These are phyloP conservation scores for Exobasidium rhododendri DNA, from an alignment of 1,284 basidiomycete species.

Conservation along the genomic window DNA sequence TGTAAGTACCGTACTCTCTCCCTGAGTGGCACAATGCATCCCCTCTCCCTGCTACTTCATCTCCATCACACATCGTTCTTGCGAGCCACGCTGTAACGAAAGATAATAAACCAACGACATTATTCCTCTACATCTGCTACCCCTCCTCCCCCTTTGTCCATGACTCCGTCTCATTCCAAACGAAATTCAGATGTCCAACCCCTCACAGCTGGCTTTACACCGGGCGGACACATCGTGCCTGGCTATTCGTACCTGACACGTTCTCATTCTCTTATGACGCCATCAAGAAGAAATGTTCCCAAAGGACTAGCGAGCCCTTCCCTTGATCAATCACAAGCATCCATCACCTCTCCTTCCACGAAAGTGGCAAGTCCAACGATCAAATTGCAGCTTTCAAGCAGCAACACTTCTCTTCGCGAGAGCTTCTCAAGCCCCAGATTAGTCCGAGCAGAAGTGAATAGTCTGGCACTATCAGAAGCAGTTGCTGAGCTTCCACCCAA, in stretches of 20 bases:
- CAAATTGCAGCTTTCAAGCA: conserved; percentile 10
- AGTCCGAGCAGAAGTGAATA: neutral
- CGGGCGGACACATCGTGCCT: conserved; percentile 37
- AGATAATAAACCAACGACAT: too few relatives aligned
- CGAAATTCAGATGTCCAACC: conserved; percentile 1
- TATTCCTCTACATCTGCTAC: too few relatives aligned
- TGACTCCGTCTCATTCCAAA: neutral
- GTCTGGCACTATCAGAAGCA: neutral
- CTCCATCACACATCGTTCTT: too few relatives aligned
- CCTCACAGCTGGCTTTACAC: conserved; percentile 39
- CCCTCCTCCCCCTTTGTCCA: too few relatives aligned
- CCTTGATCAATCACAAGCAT: conserved; percentile 2
- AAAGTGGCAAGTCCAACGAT: neutral
- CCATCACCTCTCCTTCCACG: conserved; percentile 10
- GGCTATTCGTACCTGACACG: conserved; percentile 45
- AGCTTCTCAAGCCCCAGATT: conserved; percentile 1
- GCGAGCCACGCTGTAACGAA: too few relatives aligned
- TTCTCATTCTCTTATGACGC: conserved; percentile 38
- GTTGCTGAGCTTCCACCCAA: conserved; percentile 25
- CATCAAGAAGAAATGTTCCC: conserved; percentile 32
- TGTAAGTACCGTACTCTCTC: too few relatives aligned
- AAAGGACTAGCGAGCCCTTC: conserved; percentile 19
- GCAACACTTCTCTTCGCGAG: conserved; percentile 13
- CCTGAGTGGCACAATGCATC: too few relatives aligned
- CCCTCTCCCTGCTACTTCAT: too few relatives aligned